phyloP scores from a whole-genome alignment of 306 rosid genomes.

The Crataegus laevigata region DNA sequence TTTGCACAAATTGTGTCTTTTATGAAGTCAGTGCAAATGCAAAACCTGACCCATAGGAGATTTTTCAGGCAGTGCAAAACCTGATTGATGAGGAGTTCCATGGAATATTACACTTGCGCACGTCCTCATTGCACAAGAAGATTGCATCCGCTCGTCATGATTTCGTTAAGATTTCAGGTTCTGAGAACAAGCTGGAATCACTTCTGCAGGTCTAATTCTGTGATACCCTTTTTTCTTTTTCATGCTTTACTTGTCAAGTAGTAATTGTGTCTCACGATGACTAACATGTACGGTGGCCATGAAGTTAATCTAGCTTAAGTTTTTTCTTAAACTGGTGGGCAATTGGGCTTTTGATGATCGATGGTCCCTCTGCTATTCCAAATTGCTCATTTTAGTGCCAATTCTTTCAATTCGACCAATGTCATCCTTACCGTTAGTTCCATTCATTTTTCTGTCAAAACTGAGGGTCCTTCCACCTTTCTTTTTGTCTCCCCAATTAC shows the following conservation, averaged over 20 bases:
- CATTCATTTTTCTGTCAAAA: too few species aligned
- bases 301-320: background rate
- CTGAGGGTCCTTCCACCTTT: too few species aligned
- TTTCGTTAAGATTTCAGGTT: slow-evolving; percentile 78
- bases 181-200: slow-evolving; percentile 93
- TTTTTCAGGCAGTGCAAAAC: slow-evolving; percentile 78
- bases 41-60: slow-evolving; percentile 17
- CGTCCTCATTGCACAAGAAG: slow-evolving; percentile 82
- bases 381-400: too few species aligned
- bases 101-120: slow-evolving; percentile 85
- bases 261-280: background rate
- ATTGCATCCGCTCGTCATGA: slow-evolving; percentile 93
- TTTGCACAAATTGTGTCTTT: slow-evolving; percentile 1
- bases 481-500: too few species aligned
- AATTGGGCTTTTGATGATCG: too few species aligned
- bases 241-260: slow-evolving; percentile 4
- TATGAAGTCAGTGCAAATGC: background rate
- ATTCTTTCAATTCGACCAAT: too few species aligned
- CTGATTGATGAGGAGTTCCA: slow-evolving; percentile 88
- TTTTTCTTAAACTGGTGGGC: background rate
- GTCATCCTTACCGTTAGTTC: too few species aligned
- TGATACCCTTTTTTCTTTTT: background rate
- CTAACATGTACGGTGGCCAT: background rate
- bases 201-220: slow-evolving; percentile 62
- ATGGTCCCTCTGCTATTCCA: too few species aligned